Percentiles rank a stretch among this genome's conserved stretches.
Conservation (phyloP, 257 asterid species). For the Euphrasia confusa region DNA sequence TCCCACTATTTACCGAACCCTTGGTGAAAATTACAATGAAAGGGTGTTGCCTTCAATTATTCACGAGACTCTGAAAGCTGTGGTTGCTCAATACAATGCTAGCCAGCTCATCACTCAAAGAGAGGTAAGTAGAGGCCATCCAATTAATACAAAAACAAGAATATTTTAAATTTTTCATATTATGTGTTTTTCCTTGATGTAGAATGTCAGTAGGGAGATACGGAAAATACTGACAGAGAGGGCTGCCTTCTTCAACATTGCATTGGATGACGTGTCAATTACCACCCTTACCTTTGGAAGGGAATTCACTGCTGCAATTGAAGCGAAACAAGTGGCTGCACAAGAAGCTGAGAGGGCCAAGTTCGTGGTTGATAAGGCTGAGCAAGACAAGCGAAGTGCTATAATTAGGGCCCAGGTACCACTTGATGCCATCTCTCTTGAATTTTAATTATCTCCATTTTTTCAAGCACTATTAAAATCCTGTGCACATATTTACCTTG, state of each 20-base stretch:
- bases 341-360: conserved; percentile 95
- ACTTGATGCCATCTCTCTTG: background rate
- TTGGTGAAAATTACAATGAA: conserved; percentile 79
- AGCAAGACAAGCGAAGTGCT: conserved; percentile 85
- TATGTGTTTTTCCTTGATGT: conserved; percentile 14
- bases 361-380: conserved; percentile 84
- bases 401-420: conserved; percentile 77
- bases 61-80: conserved; percentile 84
- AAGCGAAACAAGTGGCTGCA: conserved; percentile 91
- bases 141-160: no score
- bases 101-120: conserved; percentile 95
- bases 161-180: no score
- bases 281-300: conserved; percentile 71
- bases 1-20: conserved; percentile 70
- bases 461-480: no score
- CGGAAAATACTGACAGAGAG: conserved; percentile 63
- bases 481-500: no score
- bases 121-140: conserved; percentile 43
- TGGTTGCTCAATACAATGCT: conserved; percentile 92
- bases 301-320: conserved; percentile 79
- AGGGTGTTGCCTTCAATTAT: conserved; percentile 87
- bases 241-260: conserved; percentile 73
- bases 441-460: background rate
- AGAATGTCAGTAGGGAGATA: conserved; percentile 83
- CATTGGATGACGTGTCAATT: conserved; percentile 83